Conservation (phyloP, 257 asterid species). For the Voacanga thouarsii region DNA sequence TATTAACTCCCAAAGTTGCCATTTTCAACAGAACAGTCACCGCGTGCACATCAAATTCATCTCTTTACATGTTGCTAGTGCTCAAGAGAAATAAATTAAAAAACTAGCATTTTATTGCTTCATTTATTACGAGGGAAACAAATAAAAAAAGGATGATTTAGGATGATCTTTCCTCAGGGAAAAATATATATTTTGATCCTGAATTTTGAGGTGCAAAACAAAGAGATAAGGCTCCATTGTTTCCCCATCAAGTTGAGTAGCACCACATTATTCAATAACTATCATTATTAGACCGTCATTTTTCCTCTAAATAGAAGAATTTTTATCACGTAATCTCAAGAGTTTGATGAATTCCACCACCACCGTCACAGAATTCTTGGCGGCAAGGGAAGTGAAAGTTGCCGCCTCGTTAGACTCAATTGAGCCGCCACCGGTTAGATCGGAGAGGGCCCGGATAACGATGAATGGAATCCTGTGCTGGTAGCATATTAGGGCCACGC, state of each 20-base stretch:
- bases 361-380: slow-evolving; percentile 42
- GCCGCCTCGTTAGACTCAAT: slow-evolving; percentile 46
- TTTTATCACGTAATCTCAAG: background rate
- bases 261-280: background rate
- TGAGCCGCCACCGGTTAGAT: slow-evolving; percentile 55
- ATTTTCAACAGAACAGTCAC: no score
- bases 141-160: no score
- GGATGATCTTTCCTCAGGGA: no score
- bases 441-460: slow-evolving; percentile 50
- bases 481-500: slow-evolving; percentile 43
- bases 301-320: background rate
- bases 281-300: background rate
- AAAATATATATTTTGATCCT: no score
- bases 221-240: background rate
- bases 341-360: slow-evolving; percentile 41
- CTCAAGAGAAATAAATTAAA: no score
- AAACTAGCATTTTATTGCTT: no score
- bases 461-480: slow-evolving; percentile 55
- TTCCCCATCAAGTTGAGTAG: no score
- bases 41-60: no score
- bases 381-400: slow-evolving; percentile 38
- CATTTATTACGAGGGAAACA: no score
- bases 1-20: no score
- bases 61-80: no score
- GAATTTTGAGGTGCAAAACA: background rate